Base-by-base conservation (phyloP, 2,329 filamentous ascomycete species). In the Mycocentrospora acerina region DNA sequence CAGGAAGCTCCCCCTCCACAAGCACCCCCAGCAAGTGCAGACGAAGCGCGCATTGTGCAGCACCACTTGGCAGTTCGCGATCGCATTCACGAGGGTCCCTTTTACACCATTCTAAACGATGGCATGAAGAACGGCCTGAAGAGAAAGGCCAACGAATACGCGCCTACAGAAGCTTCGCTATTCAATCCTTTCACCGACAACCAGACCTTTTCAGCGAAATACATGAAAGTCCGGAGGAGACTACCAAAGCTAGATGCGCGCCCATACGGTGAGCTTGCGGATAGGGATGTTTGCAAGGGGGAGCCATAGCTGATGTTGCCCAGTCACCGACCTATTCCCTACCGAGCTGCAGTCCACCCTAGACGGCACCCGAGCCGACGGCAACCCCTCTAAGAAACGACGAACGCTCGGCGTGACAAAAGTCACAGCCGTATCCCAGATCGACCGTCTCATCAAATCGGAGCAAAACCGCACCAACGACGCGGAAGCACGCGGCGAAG, bases 151-250 rank as follows among this genome's bases (percentile, higher is more conserved):
- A 56, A 47, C 35, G 60, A 70, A 42, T 72, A 73, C 14, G 57
- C 54, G n/a, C 57, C 61, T 10, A 60, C 61, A 29, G 60, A 64
- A 28, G 55, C 55, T 7, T 54, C 56, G 10, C 53, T 67, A 1
- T 78, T 82, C 54, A 78, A 84, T 58, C 78, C 81, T 2, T 84
- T 84, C 53, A 72, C 76, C 29, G 78, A 78, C 38, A 82, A 82
- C 63, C 77, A 77, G 26, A 80, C 78, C 1, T 84, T 81, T 56
- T 75, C 75, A 12, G 71, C 77, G 37, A 77, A 74, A 53, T 83
- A 81, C 59, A 67, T 75, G 38, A 79, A 77, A 48, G 78, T 78
- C 52, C 73, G 74, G 50, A 68, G 78, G 42, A 73, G 69, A 14
- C 55, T 82, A 8, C 81, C 81, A 1, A 74, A 74, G 44, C 64